Base-by-base conservation (phyloP, 768 basidiomycete genomes). In the Psilocybe sp. region DNA sequence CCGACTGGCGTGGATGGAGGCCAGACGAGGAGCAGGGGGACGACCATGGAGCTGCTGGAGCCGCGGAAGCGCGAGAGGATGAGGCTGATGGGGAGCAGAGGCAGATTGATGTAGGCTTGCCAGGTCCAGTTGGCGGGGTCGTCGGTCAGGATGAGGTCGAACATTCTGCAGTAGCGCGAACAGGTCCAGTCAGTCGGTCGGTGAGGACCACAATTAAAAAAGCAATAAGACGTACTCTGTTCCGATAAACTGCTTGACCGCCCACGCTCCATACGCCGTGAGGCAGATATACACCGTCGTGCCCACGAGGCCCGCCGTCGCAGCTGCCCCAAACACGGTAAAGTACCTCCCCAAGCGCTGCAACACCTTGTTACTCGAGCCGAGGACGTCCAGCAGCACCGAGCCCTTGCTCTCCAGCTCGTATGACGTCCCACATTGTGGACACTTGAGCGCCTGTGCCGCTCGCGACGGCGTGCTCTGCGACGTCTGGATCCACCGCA, bases 401-500 rank as follows among this genome's bases (percentile, higher is more conserved):
- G 87, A 84, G 46, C 82, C 79, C 9, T 82, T 67, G 66, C 86
- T 89, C 55, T 82, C 78, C 44, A 90, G 62, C 61, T 86, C 80
- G 61, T 89, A 91, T 33, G 60, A 58, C 0, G 82, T 71, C 10
- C 82, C 75, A 53, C 89, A 92, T 53, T 92, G 89, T 0, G 89
- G 88, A 57, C 89, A 92, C 60, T 89, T 87, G 52, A 89, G 75
- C 0, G 87, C 86, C 60, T 87, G 85, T 1, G 76, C 67, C 23
- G 79, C 74, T 8, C 82, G 78, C 9, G 72, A 66, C 6, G 74
- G 49, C 41, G 72, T 81, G 18, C 76, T 71, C 56, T 91, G 85
- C 3, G 87, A 79, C 14, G 85, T 75, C 52, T 82, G 78, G 35
- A 92, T 88, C 89, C 89, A 92, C 54, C 82, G 79, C 31, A 90